phyloP scores from a whole-genome alignment of 2,329 filamentous ascomycete species.

The Trichoderma cornu-damae region DNA sequence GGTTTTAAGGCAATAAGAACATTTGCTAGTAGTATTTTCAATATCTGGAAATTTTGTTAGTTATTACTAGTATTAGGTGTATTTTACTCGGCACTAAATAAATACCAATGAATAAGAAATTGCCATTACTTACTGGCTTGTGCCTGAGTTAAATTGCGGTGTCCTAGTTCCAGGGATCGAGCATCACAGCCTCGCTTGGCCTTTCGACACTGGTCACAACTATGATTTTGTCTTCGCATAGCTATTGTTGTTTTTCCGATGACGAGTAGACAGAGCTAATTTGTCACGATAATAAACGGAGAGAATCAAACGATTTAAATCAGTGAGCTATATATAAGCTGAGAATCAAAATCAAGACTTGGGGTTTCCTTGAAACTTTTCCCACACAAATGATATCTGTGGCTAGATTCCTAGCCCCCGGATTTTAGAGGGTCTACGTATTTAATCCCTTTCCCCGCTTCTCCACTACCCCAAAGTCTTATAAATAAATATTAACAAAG shows the following conservation, averaged over 20 bases:
- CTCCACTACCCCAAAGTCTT: background rate
- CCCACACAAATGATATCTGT: background rate
- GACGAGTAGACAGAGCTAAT: too few species aligned
- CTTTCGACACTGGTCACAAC: background rate
- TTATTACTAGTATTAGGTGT: background rate
- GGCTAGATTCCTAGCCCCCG: background rate
- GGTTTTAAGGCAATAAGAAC: background rate
- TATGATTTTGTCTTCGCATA: background rate
- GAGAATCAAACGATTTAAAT: background rate
- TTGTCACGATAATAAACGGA: background rate
- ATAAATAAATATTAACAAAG: too few species aligned
- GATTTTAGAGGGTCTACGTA: background rate
- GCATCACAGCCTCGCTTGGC: background rate
- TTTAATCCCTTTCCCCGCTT: background rate
- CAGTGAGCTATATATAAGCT: background rate
- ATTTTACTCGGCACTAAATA: background rate
- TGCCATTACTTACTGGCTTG: background rate
- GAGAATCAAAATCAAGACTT: background rate
- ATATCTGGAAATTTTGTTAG: background rate
- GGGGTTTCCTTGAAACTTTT: too few species aligned
- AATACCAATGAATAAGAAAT: background rate
- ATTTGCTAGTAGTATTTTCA: background rate
- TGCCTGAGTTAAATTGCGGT: background rate
- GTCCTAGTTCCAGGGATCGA: background rate
- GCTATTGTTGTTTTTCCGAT: background rate